phyloP scores from a whole-genome alignment of 495 filamentous ascomycete genomes.

The Penicillium atrosanguineum region DNA sequence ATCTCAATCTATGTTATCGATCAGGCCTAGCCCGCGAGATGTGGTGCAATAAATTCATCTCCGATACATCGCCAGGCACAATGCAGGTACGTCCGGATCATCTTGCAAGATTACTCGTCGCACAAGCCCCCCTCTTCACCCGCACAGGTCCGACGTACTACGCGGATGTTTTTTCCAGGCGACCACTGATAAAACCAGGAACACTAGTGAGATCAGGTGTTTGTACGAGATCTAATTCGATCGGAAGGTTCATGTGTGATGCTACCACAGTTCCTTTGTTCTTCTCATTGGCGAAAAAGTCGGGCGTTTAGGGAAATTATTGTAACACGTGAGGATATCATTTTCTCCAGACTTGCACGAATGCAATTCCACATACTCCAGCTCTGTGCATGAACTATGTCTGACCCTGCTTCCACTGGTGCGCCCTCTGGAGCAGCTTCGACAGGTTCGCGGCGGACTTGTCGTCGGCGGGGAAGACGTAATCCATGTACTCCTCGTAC shows the following conservation, averaged over 20 bases:
- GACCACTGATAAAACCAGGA: not conserved
- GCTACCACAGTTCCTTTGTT: not conserved
- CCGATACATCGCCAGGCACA: not conserved
- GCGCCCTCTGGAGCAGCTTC: conserved; percentile 78
- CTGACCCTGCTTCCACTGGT: conserved; percentile 75
- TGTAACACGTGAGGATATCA: not conserved
- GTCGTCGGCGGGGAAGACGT: conserved; percentile 96
- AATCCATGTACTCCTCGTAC: conserved; percentile 97
- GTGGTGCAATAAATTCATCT: not conserved
- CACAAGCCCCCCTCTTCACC: not conserved
- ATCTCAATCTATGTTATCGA: no score
- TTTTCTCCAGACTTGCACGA: not conserved
- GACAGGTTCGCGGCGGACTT: conserved; percentile 79
- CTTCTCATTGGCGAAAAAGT: not conserved
- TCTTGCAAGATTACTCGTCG: not conserved
- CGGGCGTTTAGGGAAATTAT: not conserved
- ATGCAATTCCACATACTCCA: not conserved
- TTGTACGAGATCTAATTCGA: not conserved
- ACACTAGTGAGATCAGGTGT: not conserved
- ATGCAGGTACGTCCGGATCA: not conserved
- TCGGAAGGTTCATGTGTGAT: not conserved
- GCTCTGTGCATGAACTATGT: conserved; percentile 1
- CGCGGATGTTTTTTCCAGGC: not conserved
- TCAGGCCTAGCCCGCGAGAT: no score
- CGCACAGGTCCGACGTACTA: not conserved